Conservation (phyloP, 139 green algal genomes). For the Chlorella sp. region DNA sequence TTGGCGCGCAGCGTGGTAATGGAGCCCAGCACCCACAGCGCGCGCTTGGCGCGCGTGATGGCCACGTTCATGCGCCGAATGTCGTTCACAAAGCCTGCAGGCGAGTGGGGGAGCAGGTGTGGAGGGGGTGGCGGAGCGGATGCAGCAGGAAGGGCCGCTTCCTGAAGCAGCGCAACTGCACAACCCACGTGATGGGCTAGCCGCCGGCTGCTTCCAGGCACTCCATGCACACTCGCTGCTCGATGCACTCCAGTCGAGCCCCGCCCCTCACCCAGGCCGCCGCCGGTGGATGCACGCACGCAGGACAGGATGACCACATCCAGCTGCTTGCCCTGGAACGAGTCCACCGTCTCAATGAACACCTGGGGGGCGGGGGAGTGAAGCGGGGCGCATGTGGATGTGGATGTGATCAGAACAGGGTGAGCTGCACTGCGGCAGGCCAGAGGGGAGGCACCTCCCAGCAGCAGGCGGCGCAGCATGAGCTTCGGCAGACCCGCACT, state of each 20-base stretch:
- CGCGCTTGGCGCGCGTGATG: constrained; percentile 80
- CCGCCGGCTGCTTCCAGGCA: too few species aligned
- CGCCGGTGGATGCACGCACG: constrained; percentile 64
- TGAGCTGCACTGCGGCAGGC: too few species aligned
- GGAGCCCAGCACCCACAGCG: constrained; percentile 84
- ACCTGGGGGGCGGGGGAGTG: constrained; percentile 47
- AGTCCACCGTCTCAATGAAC: constrained; percentile 91
- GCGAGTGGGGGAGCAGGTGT: neutral
- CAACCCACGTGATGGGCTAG: too few species aligned
- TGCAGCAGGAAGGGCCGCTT: neutral
- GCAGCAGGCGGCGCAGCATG: too few species aligned
- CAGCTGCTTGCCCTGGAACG: constrained; percentile 93
- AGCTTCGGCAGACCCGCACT: too few species aligned
- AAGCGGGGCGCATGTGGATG: neutral
- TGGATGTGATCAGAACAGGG: too few species aligned
- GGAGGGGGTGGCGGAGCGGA: neutral
- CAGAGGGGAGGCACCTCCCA: too few species aligned
- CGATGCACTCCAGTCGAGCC: too few species aligned
- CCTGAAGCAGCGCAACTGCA: too few species aligned
- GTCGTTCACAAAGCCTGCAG: constrained; percentile 84
- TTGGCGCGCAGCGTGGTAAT: constrained; percentile 57
- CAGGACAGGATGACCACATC: constrained; percentile 94
- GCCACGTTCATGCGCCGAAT: constrained; percentile 87
- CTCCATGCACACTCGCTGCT: too few species aligned
- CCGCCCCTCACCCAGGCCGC: constrained; percentile 18